phyloP scores from a whole-genome alignment of 805 yeast species.

The Ogataea haglerorum region DNA sequence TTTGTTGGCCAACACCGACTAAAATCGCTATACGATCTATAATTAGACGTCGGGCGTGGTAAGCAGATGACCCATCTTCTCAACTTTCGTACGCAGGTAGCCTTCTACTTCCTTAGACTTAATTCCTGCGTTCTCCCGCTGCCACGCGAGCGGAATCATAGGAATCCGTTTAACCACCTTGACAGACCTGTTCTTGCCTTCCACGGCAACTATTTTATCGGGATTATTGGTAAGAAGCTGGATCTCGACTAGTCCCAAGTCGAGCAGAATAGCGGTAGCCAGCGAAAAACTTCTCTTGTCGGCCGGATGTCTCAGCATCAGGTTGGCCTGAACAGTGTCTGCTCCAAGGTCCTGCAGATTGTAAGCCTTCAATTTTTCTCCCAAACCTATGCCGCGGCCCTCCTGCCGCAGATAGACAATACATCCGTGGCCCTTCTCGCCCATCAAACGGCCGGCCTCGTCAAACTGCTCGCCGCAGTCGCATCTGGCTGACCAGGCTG shows the following conservation, averaged over 20 bases:
- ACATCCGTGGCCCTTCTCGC: constrained; percentile 82
- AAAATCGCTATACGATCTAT: not conserved
- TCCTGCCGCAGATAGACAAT: constrained; percentile 95
- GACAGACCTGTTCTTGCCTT: constrained; percentile 73
- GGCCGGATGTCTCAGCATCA: constrained; percentile 92
- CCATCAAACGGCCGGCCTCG: constrained; percentile 95
- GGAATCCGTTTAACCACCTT: constrained; percentile 87
- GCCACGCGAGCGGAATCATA: constrained; percentile 96
- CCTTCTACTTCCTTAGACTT: constrained; percentile 86
- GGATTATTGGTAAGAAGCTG: constrained; percentile 91
- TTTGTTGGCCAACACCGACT: no score
- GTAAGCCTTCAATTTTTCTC: constrained; percentile 95
- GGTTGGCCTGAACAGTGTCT: constrained; percentile 95
- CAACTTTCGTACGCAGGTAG: constrained; percentile 88
- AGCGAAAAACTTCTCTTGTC: constrained; percentile 93
- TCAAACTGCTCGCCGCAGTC: constrained; percentile 99
- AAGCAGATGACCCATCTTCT: constrained; percentile 94
- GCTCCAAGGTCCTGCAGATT: constrained; percentile 97
- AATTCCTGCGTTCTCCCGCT: constrained; percentile 57
- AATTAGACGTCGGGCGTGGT: constrained; percentile 35
- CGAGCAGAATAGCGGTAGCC: constrained; percentile 89
- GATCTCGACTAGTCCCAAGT: constrained; percentile 70
- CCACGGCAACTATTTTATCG: constrained; percentile 92
- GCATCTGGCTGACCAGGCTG: constrained; percentile 98
- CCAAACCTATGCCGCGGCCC: constrained; percentile 98